Evolutionary conservation across 2,329 filamentous ascomycete species (phyloP).

Genomic region (Cadophora malorum): DNA sequence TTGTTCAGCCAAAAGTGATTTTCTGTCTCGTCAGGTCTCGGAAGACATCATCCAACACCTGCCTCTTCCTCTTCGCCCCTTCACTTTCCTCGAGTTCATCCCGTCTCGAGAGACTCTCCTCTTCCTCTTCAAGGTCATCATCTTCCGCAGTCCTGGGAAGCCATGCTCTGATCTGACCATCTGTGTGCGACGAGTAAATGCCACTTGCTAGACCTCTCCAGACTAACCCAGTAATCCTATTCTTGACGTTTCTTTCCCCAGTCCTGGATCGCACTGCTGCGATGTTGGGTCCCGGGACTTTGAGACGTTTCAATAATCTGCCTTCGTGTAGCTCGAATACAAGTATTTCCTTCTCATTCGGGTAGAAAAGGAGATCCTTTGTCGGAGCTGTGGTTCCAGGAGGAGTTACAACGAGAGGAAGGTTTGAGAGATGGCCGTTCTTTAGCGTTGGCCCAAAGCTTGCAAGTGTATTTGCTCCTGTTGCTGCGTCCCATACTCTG

Average conservation of each 20-base stretch:
- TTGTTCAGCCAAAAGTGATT: conserved; percentile 62
- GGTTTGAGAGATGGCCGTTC: conserved; percentile 70
- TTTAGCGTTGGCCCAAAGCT: conserved; percentile 85
- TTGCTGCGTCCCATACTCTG: conserved; percentile 83
- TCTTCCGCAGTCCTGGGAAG: conserved; percentile 62
- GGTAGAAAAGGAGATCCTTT: conserved; percentile 76
- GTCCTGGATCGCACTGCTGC: conserved; percentile 55
- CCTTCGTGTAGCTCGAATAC: conserved; percentile 82
- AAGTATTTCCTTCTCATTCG: conserved; percentile 82
- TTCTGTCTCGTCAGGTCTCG: conserved; percentile 75
- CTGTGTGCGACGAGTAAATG: conserved; percentile 82
- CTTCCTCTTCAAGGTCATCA: conserved; percentile 56
- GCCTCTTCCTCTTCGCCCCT: conserved; percentile 71
- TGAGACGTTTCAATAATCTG: conserved; percentile 71
- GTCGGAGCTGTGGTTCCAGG: conserved; percentile 59
- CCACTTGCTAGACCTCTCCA: conserved; percentile 73
- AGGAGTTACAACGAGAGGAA: conserved; percentile 69
- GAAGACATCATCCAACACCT: conserved; percentile 81
- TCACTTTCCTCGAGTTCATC: conserved; percentile 55
- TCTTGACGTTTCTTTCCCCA: conserved; percentile 63
- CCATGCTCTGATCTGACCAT: conserved; percentile 86
- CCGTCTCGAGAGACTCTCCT: conserved; percentile 46
- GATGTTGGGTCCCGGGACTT: conserved; percentile 64
- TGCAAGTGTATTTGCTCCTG: conserved; percentile 84
- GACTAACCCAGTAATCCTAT: conserved; percentile 74